Conservation (phyloP, 2,329 filamentous ascomycete genomes). For the Pestalotiopsis sp. region DNA sequence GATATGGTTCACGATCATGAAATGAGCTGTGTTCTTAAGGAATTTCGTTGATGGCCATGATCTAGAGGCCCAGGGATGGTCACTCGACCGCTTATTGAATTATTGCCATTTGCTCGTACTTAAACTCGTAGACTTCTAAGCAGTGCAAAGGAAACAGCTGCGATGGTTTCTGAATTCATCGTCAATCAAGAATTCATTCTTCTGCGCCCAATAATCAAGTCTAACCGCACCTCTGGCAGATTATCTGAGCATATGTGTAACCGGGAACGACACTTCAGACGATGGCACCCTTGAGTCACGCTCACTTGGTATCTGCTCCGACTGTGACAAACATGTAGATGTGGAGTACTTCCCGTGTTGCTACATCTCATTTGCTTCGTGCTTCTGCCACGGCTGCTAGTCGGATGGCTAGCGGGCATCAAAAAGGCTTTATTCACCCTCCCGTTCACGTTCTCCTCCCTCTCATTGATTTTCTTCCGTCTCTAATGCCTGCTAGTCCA, state of each 20-base stretch:
- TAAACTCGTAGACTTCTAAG: not conserved
- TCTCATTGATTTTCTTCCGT: constrained; percentile 18
- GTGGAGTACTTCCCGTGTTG: not conserved
- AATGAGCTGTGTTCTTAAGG: not conserved
- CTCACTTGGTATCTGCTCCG: not conserved
- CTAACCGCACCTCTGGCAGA: not conserved
- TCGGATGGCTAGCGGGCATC: not conserved
- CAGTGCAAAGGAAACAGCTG: not conserved
- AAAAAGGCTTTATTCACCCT: constrained; percentile 14
- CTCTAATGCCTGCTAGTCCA: constrained; percentile 8
- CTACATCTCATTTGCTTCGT: constrained; percentile 2
- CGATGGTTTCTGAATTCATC: too few species aligned
- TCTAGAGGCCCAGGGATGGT: not conserved
- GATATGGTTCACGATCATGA: not conserved
- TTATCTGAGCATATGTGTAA: not conserved
- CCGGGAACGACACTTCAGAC: not conserved
- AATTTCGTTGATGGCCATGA: not conserved
- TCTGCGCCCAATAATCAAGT: too few species aligned
- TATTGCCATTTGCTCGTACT: not conserved
- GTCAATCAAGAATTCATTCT: too few species aligned
- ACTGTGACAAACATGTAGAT: not conserved
- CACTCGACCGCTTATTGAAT: not conserved
- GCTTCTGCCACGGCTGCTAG: not conserved
- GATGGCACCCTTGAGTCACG: not conserved
- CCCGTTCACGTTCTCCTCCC: constrained; percentile 21